Evolutionary conservation across 805 yeast species (phyloP).

Genomic region (Huiozyma sinensis): DNA sequence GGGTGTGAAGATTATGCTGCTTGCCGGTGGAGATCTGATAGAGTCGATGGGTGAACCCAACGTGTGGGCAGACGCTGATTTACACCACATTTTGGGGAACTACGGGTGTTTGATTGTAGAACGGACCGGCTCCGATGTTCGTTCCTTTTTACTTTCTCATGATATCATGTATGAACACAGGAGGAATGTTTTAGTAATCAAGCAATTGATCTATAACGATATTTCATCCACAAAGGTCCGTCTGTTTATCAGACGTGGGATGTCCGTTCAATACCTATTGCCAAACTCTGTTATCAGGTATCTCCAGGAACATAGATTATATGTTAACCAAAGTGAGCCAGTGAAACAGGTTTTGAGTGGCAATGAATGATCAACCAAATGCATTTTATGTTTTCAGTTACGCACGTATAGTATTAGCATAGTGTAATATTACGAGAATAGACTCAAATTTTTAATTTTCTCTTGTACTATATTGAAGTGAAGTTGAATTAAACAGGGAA

Average conservation of each 20-base stretch:
- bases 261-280: slow-evolving; percentile 90
- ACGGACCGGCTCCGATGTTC: slow-evolving; percentile 91
- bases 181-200: slow-evolving; percentile 84
- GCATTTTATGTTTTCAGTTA: too few species aligned
- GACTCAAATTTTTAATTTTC: too few species aligned
- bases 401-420: too few species aligned
- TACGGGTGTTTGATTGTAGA: slow-evolving; percentile 96
- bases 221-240: slow-evolving; percentile 92
- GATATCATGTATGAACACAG: slow-evolving; percentile 97
- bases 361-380: too few species aligned
- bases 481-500: too few species aligned
- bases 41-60: slow-evolving; percentile 99
- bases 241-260: slow-evolving; percentile 81
- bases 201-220: slow-evolving; percentile 92
- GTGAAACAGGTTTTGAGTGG: slow-evolving; percentile 64
- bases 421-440: too few species aligned
- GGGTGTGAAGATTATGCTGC: slow-evolving; percentile 88
- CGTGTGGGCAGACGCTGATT: slow-evolving; percentile 95
- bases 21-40: slow-evolving; percentile 96
- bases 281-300: slow-evolving; percentile 93
- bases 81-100: slow-evolving; percentile 89
- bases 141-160: slow-evolving; percentile 83
- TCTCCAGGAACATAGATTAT: slow-evolving; percentile 83
- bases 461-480: too few species aligned
- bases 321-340: slow-evolving; percentile 80